These are phyloP conservation scores for Pseudogymnoascus sp. DNA, from an alignment of 2,329 filamentous ascomycete species.

Conservation along the genomic window DNA sequence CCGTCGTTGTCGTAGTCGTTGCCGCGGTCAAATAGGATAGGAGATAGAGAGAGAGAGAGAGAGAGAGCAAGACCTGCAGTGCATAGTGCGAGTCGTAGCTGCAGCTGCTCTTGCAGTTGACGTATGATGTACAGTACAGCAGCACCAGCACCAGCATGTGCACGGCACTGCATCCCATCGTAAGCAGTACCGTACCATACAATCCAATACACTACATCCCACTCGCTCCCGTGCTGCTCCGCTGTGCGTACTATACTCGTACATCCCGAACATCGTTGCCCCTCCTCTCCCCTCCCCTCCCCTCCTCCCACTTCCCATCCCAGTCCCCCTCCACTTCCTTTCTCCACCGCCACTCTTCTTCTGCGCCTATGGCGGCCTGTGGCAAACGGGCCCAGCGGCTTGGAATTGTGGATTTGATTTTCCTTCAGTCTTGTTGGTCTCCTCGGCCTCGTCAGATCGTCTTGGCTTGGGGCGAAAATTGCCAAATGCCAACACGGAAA, in stretches of 20 bases:
- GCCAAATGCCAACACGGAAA: background rate
- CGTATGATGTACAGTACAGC: background rate
- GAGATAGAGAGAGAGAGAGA: background rate
- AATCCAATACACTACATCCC: background rate
- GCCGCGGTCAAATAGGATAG: background rate
- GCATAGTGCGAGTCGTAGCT: background rate
- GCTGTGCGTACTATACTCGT: background rate
- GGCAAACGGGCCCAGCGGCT: background rate
- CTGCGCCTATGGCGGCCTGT: background rate
- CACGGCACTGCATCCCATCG: background rate
- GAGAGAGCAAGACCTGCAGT: background rate
- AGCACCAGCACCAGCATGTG: too few relatives aligned
- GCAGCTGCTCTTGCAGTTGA: background rate
- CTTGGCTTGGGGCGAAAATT: background rate
- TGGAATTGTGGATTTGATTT: constrained; percentile 9
- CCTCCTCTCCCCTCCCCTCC: background rate
- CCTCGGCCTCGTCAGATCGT: background rate
- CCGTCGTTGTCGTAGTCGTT: background rate
- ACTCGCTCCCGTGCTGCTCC: background rate
- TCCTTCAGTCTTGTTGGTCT: background rate
- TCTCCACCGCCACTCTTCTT: background rate
- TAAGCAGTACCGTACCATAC: background rate
- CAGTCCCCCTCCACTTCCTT: background rate
- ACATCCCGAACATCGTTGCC: background rate
- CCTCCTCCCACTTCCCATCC: background rate